Evolutionary conservation across 148 eudicot genomes (phyloP), one percentile per base, ranked within the genome.

Genomic region (Rhododendron griersonianum): DNA sequence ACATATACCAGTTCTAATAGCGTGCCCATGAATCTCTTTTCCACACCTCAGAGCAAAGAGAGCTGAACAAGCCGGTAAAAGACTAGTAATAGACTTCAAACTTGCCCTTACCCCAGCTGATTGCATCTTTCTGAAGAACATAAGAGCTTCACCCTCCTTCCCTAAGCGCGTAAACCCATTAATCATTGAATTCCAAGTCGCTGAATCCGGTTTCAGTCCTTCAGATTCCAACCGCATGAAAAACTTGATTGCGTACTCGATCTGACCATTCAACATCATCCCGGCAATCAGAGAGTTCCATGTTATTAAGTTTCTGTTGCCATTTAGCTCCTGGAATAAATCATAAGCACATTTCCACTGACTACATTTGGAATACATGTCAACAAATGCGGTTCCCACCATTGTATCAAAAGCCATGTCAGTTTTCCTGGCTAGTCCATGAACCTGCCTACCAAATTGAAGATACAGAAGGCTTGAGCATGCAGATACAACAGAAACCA

Each of bases 261-360:
- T 84, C 82, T 94, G 90, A 78, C 90, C 93, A 88, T 91, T 93
- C 59, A 89, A 84, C 90, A 96, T 88, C 92, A 92, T 88, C 21
- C 98, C 96, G 4, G 91, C 89, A 59, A 96, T 92, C 90, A 96
- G 88, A 2, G 95, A 90, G 87, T 95, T 96, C 98, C 97, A 95
- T 10, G 98, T 92, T 57, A 95, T 75, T 87, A 96, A 57, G 86
- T 89, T 96, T 86, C 94, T 90, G 10, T 55, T 91, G n/a, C 81
- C 83, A 25, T 87, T 87, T 91, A 95, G 76, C 79, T 94, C 97
- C 48, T 84, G 87, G 83, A 96, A 95, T 39, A 91, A 87, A 51
- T 84, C 83, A 83, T 92, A 93, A 33, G 92, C 93, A 86, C 84
- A 87, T 51, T 89, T 86, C 85, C 94, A 93, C 83, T 85, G 87